A percentile compares a stretch with the other conserved stretches of the same genome.
These are phyloP conservation scores for Megacollybia marginata DNA, from an alignment of 768 basidiomycete genomes.

Conservation along the genomic window DNA sequence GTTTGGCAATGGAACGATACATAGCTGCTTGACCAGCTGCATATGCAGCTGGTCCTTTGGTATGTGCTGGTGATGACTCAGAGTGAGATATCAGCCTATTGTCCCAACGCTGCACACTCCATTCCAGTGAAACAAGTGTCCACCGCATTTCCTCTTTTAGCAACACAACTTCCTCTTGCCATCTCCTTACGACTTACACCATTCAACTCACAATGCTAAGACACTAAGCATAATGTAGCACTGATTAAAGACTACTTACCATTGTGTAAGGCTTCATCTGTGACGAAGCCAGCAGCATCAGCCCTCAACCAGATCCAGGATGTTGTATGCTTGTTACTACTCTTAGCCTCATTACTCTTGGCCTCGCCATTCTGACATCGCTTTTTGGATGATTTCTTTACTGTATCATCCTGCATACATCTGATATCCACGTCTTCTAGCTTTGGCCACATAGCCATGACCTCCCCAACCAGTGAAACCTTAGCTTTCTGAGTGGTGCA, in stretches of 20 bases:
- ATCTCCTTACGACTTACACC: not conserved
- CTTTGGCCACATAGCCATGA: too few relatives aligned
- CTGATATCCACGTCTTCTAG: too few relatives aligned
- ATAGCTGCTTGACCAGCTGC: not conserved
- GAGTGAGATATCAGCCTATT: not conserved
- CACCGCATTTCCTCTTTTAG: slow-evolving; percentile 1
- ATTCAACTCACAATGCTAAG: slow-evolving; percentile 1
- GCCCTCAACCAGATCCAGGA: not conserved
- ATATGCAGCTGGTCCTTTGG: not conserved
- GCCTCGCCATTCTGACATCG: too few relatives aligned
- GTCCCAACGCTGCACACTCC: not conserved
- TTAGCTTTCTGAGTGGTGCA: too few relatives aligned
- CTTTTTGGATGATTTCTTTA: too few relatives aligned
- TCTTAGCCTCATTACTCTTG: not conserved
- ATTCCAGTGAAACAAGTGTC: not conserved
- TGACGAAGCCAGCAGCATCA: not conserved
- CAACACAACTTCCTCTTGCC: slow-evolving; percentile 2
- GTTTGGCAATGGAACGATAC: not conserved
- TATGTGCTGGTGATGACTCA: not conserved
- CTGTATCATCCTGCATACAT: too few relatives aligned
- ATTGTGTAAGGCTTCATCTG: not conserved
- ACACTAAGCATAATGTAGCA: not conserved
- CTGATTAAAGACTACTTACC: not conserved
- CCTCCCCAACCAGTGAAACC: too few relatives aligned
- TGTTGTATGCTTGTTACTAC: too few relatives aligned